phyloP scores from a whole-genome alignment of 2,329 filamentous ascomycete genomes.

The Trichoderma aggressivum region DNA sequence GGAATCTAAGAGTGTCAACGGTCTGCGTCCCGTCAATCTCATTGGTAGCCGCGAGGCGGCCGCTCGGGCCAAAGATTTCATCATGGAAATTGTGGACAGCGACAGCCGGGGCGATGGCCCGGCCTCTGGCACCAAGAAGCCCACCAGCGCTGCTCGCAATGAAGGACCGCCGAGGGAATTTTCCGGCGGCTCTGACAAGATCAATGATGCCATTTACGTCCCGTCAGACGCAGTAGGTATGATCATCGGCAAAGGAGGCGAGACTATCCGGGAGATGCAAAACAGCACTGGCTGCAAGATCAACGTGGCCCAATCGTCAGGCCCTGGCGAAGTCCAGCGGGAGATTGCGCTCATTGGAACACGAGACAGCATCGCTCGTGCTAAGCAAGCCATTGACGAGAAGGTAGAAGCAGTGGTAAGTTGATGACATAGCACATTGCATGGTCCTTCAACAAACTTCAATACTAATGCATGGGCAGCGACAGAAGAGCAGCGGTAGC shows the following conservation, averaged over 20 bases:
- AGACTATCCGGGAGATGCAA: conserved; percentile 94
- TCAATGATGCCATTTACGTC: conserved; percentile 79
- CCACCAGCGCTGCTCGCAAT: conserved; percentile 29
- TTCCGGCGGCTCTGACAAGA: conserved; percentile 57
- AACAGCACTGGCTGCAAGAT: conserved; percentile 86
- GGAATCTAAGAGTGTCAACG: conserved; percentile 89
- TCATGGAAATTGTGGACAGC: conserved; percentile 91
- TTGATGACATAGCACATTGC: conserved; percentile 23
- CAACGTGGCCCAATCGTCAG: conserved; percentile 80
- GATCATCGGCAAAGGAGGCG: conserved; percentile 93
- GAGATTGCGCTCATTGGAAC: conserved; percentile 83
- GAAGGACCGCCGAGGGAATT: conserved; percentile 35
- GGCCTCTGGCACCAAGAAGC: conserved; percentile 29
- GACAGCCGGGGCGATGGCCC: conserved; percentile 63
- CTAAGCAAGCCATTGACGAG: conserved; percentile 82
- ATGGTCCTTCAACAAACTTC: background rate
- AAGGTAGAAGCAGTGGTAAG: conserved; percentile 87
- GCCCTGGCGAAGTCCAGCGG: conserved; percentile 73
- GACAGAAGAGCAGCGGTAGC: conserved; percentile 53
- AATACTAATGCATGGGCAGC: conserved; percentile 38
- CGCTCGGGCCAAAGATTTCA: conserved; percentile 76
- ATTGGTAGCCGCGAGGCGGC: conserved; percentile 76
- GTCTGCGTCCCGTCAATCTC: conserved; percentile 82
- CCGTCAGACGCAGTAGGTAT: conserved; percentile 91
- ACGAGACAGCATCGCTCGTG: conserved; percentile 71